Evolutionary conservation across 306 rosid species (phyloP).

Genomic region (Trifolium dubium): DNA sequence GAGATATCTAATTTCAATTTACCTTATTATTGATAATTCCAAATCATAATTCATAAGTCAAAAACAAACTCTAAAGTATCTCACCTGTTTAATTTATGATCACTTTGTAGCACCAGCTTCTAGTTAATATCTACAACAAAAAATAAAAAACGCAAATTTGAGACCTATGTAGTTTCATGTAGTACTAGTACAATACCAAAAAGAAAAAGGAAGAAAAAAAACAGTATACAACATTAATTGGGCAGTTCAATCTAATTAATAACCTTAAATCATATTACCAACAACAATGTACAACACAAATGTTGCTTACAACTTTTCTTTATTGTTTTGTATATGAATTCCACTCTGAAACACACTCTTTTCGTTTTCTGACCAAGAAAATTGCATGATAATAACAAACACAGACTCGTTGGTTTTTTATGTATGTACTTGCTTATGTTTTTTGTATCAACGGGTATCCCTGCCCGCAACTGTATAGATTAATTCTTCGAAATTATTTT

Average conservation of each 20-base stretch:
- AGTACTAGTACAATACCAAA: background rate
- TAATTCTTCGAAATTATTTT: too few relatives aligned
- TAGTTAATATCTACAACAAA: background rate
- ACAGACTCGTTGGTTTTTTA: background rate
- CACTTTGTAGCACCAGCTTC: constrained; percentile 26
- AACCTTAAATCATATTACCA: constrained; percentile 47
- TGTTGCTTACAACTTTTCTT: background rate
- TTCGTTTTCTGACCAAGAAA: constrained; percentile 34
- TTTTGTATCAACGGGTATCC: too few relatives aligned
- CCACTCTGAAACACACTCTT: constrained; percentile 28
- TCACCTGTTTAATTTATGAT: constrained; percentile 11
- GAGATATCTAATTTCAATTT: background rate
- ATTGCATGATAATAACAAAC: constrained; percentile 38
- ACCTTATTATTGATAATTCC: constrained; percentile 25
- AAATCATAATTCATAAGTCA: background rate
- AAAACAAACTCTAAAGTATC: background rate
- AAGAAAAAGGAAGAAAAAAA: constrained; percentile 4
- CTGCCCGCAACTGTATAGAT: too few relatives aligned
- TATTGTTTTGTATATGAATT: constrained; percentile 4
- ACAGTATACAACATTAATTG: constrained; percentile 39
- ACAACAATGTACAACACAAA: constrained; percentile 30
- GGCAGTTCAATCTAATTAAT: constrained; percentile 53
- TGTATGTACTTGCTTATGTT: too few relatives aligned
- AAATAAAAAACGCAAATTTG: constrained; percentile 23
- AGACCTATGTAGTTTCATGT: constrained; percentile 17